These are phyloP conservation scores for Lathyrus sativus DNA, from an alignment of 306 rosid genomes.

Conservation along the genomic window DNA sequence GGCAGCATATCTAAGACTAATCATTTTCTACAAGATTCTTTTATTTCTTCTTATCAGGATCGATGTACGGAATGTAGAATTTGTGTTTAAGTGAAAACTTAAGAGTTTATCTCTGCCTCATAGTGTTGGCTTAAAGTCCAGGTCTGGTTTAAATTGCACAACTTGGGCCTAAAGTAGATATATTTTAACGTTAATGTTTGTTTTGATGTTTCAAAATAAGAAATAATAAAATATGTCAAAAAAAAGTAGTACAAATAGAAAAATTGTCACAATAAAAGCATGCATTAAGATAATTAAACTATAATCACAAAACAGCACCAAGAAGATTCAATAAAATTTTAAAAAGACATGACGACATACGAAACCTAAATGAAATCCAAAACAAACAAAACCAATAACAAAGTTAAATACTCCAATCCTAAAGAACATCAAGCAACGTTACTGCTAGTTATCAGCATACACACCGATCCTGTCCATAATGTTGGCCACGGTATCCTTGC, in stretches of 20 bases:
- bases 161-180: no score
- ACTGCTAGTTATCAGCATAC: not conserved
- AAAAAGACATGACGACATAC: not conserved
- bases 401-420: not conserved
- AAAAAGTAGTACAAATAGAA: not conserved
- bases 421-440: not conserved
- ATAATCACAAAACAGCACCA: not conserved
- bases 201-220: no score
- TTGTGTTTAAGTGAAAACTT: no score
- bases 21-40: no score
- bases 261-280: not conserved
- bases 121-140: no score
- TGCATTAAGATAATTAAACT: not conserved
- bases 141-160: no score
- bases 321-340: not conserved
- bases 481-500: conserved; percentile 33
- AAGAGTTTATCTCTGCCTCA: no score
- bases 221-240: no score
- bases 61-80: no score
- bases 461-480: conserved; percentile 47
- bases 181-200: no score
- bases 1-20: no score
- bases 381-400: not conserved
- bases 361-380: not conserved
- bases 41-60: no score